Evolutionary conservation across 306 rosid genomes (phyloP).

Genomic region (Parietaria judaica): DNA sequence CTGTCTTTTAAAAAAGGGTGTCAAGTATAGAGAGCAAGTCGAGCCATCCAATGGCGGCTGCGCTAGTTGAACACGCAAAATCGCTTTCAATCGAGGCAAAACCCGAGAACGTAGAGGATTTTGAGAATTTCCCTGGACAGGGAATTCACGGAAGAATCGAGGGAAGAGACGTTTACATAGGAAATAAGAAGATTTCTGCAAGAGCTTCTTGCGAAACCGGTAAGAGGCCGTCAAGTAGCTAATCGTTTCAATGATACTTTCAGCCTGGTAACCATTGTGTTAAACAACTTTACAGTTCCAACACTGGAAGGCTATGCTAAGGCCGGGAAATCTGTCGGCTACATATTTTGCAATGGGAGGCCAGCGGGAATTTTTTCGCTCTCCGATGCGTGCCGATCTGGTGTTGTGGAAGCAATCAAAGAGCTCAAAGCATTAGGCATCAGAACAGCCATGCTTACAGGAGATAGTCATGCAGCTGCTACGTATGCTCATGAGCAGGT

Average conservation of each 20-base stretch:
- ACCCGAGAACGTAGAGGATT: conserved; percentile 66
- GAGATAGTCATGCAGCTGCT: conserved; percentile 72
- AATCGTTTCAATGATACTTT: too few relatives aligned
- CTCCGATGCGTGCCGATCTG: conserved; percentile 71
- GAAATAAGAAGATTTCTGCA: conserved; percentile 52
- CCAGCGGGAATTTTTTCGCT: conserved; percentile 58
- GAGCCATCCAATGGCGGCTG: conserved; percentile 90
- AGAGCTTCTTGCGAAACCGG: conserved; percentile 67
- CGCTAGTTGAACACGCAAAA: conserved; percentile 73
- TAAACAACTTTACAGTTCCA: conserved; percentile 38
- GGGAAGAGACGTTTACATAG: conserved; percentile 55
- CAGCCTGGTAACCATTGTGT: conserved; percentile 1
- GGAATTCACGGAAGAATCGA: conserved; percentile 74
- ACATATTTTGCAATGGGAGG: conserved; percentile 47
- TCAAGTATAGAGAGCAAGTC: conserved; percentile 93
- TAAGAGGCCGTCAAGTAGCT: conserved; percentile 11
- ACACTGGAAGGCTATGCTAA: conserved; percentile 33
- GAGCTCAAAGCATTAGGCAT: conserved; percentile 62
- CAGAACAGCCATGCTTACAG: conserved; percentile 82
- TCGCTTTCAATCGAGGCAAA: conserved; percentile 58
- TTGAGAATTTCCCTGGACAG: conserved; percentile 81
- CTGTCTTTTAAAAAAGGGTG: conserved; percentile 40
- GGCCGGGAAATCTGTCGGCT: conserved; percentile 69
- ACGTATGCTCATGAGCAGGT: conserved; percentile 79
- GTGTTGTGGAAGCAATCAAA: conserved; percentile 57